Evolutionary conservation across 345 rosid species (phyloP).

Genomic region (Raphanus raphanistrum): DNA sequence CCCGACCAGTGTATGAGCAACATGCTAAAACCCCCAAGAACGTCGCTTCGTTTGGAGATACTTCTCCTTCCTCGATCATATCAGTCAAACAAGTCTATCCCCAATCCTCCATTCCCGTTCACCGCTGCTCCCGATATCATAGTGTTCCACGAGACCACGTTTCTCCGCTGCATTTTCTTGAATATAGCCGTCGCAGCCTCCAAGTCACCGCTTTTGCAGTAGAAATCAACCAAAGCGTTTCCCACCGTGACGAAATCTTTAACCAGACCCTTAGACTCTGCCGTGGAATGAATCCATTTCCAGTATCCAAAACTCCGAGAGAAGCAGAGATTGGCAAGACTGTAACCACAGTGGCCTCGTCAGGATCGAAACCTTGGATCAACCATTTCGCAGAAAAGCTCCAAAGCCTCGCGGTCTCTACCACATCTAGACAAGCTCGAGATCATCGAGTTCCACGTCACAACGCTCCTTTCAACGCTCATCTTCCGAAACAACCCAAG

Average conservation of each 20-base stretch:
- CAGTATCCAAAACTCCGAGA: slow-evolving; percentile 53
- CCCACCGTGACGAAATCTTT: slow-evolving; percentile 49
- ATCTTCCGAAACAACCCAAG: slow-evolving; percentile 52
- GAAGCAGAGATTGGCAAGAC: slow-evolving; percentile 67
- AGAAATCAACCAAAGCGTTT: slow-evolving; percentile 64
- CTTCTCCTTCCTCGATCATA: slow-evolving; percentile 47
- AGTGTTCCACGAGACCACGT: slow-evolving; percentile 63
- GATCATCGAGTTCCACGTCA: slow-evolving; percentile 72
- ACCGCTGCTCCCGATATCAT: slow-evolving; percentile 69
- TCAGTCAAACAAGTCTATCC: slow-evolving; percentile 53
- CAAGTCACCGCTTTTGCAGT: slow-evolving; percentile 59
- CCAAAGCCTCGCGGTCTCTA: slow-evolving; percentile 58
- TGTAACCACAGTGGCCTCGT: slow-evolving; percentile 63
- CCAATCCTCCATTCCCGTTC: slow-evolving; percentile 57
- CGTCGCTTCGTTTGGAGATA: slow-evolving; percentile 54
- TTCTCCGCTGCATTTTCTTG: slow-evolving; percentile 48
- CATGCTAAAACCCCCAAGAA: slow-evolving; percentile 60
- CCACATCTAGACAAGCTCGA: slow-evolving; percentile 58
- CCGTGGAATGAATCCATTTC: slow-evolving; percentile 55
- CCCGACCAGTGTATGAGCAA: slow-evolving; percentile 61
- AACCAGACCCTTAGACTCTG: slow-evolving; percentile 47
- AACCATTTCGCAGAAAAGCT: slow-evolving; percentile 59
- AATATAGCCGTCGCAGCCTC: slow-evolving; percentile 51
- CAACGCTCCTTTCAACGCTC: slow-evolving; percentile 49
- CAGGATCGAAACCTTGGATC: slow-evolving; percentile 56